Evolutionary conservation across 2,329 filamentous ascomycete species (phyloP).

Genomic region (Aureobasidium sp.): DNA sequence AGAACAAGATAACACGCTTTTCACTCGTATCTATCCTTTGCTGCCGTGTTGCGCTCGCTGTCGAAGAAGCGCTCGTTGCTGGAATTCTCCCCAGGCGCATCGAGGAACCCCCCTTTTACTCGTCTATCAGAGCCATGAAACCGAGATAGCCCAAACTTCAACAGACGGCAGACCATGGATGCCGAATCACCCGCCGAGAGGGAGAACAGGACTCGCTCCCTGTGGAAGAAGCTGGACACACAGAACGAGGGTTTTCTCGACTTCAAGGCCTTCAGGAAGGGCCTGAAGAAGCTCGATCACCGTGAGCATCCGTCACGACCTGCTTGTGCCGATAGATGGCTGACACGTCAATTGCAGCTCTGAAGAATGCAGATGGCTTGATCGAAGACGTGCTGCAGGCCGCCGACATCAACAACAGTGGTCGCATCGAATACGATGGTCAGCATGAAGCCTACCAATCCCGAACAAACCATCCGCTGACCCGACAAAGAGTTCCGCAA

Average conservation of each 20-base stretch:
- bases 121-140: constrained; percentile 18
- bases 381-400: constrained; percentile 70
- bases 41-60: background rate
- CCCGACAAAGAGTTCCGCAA: constrained; percentile 65
- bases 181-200: constrained; percentile 69
- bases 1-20: background rate
- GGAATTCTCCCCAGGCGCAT: background rate
- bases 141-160: constrained; percentile 19
- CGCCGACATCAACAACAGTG: constrained; percentile 81
- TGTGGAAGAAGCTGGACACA: constrained; percentile 79
- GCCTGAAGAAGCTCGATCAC: constrained; percentile 82
- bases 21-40: background rate
- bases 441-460: background rate
- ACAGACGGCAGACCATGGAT: constrained; percentile 48
- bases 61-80: background rate
- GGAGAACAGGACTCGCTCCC: constrained; percentile 70
- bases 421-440: constrained; percentile 87
- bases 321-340: background rate
- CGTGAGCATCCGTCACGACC: constrained; percentile 49
- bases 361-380: constrained; percentile 88
- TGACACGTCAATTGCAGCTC: constrained; percentile 37
- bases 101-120: background rate
- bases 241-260: constrained; percentile 72
- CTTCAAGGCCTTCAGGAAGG: constrained; percentile 73
- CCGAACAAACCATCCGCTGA: background rate